phyloP scores from a whole-genome alignment of 2,329 filamentous ascomycete genomes.

The Trichophyton simii region DNA sequence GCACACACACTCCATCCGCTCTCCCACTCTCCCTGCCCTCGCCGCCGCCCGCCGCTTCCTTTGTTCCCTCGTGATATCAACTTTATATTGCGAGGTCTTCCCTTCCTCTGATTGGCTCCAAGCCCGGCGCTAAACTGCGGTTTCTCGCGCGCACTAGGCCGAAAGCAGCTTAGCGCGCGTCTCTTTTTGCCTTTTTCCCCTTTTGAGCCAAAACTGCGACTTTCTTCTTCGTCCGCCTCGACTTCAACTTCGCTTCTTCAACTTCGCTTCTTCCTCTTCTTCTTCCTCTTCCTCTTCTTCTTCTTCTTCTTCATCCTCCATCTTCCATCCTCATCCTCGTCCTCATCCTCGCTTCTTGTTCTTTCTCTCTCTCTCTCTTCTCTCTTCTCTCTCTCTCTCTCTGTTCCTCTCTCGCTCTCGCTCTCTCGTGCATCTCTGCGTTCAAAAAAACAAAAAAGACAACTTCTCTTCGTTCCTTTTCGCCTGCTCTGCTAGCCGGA shows the following conservation, averaged over 20 bases:
- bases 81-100: not conserved
- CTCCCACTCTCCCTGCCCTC: not conserved
- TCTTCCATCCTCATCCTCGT: slow-evolving; percentile 10
- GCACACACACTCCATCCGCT: not conserved
- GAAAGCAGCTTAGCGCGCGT: slow-evolving; percentile 2
- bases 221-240: slow-evolving; percentile 14
- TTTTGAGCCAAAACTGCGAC: not conserved
- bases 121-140: not conserved
- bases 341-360: slow-evolving; percentile 11
- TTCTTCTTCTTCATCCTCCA: slow-evolving; percentile 12
- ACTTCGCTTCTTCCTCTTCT: slow-evolving; percentile 8
- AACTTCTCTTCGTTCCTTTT: slow-evolving; percentile 5
- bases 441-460: not conserved
- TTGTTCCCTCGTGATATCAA: not conserved
- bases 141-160: not conserved
- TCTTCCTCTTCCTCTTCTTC: slow-evolving; percentile 15
- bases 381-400: slow-evolving; percentile 5
- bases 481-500: slow-evolving; percentile 3
- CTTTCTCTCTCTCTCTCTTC: slow-evolving; percentile 11
- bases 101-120: slow-evolving; percentile 1
- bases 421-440: slow-evolving; percentile 1
- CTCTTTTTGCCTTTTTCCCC: slow-evolving; percentile 4
- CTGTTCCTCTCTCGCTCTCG: slow-evolving; percentile 3
- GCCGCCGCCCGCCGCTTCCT: not conserved
- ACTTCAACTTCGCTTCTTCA: slow-evolving; percentile 14